Evolutionary conservation across 495 filamentous ascomycete species (phyloP).

Genomic region (Penicillium diatomitis): DNA sequence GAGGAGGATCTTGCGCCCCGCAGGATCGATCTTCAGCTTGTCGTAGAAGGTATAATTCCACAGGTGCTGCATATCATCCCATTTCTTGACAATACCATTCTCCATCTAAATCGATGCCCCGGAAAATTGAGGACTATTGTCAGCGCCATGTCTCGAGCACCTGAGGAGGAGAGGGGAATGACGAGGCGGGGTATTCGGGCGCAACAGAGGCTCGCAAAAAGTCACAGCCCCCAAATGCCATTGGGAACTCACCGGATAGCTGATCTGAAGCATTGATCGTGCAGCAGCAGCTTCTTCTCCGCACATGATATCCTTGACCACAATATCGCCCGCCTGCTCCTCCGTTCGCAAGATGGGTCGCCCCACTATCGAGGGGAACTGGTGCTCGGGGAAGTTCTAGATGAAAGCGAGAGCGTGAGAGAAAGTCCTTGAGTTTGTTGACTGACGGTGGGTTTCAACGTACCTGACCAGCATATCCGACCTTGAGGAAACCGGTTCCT

Average conservation of each 20-base stretch:
- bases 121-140: constrained; percentile 6
- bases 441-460: constrained; percentile 8
- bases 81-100: constrained; percentile 97
- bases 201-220: constrained; percentile 4
- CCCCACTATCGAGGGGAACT: constrained; percentile 97
- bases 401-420: constrained; percentile 3
- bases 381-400: constrained; percentile 96
- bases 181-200: constrained; percentile 7
- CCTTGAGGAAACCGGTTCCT: constrained; percentile 99
- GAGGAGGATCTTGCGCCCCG: constrained; percentile 91
- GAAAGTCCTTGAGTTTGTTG: constrained; percentile 1
- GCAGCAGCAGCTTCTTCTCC: constrained; percentile 96
- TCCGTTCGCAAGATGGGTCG: constrained; percentile 95
- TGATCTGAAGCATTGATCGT: constrained; percentile 93
- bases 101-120: constrained; percentile 61
- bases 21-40: constrained; percentile 88
- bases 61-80: constrained; percentile 99
- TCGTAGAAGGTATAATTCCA: constrained; percentile 99
- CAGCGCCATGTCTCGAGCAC: constrained; percentile 16
- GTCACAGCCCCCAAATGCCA: too few species aligned
- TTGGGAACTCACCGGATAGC: constrained; percentile 63
- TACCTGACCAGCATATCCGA: constrained; percentile 90
- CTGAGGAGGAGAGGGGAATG: constrained; percentile 7
- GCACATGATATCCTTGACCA: constrained; percentile 99
- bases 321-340: constrained; percentile 65